Percentiles rank a stretch among this genome's conserved stretches.
Conservation (phyloP, 2,329 filamentous ascomycete species). For the Pyrenochaeta sp. region DNA sequence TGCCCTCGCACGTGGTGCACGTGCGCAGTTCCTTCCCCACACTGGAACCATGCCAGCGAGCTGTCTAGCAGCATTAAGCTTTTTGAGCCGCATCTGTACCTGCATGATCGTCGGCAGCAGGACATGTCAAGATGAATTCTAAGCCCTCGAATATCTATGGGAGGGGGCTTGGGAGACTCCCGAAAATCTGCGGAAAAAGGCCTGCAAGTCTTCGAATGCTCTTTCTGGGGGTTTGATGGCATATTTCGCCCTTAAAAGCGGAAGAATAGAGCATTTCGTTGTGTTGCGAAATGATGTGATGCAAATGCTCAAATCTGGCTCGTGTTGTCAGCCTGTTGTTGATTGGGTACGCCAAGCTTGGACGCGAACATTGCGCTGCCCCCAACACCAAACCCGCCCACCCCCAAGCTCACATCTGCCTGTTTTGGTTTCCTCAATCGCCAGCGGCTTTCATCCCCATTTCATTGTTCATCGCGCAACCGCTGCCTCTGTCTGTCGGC, state of each 20-base stretch:
- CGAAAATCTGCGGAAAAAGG: constrained; percentile 33
- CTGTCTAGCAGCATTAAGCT: constrained; percentile 38
- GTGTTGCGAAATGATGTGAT: constrained; percentile 23
- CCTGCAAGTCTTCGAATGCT: not conserved
- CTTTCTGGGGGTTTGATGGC: constrained; percentile 6
- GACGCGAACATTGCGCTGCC: constrained; percentile 20
- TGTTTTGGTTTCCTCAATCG: constrained; percentile 13
- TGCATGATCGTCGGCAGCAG: constrained; percentile 44
- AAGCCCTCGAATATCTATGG: constrained; percentile 17
- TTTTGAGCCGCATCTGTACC: constrained; percentile 48
- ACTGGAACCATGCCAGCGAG: constrained; percentile 29
- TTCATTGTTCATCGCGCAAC: constrained; percentile 16
- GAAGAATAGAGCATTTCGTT: constrained; percentile 18
- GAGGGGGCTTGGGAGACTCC: constrained; percentile 28
- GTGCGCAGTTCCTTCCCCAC: constrained; percentile 39
- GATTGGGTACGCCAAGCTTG: constrained; percentile 25
- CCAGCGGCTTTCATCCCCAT: constrained; percentile 19
- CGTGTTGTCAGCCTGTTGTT: constrained; percentile 17
- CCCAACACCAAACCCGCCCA: constrained; percentile 30
- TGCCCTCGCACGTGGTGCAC: constrained; percentile 26
- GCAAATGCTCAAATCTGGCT: constrained; percentile 20
- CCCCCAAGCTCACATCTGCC: constrained; percentile 25
- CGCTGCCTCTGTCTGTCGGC: constrained; percentile 4
- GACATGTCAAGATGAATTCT: constrained; percentile 20
- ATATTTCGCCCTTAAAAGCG: constrained; percentile 6